A percentile compares a stretch with the other conserved stretches of the same genome.
Evolutionary conservation across 345 rosid species (phyloP).

Genomic region (Adansonia digitata): DNA sequence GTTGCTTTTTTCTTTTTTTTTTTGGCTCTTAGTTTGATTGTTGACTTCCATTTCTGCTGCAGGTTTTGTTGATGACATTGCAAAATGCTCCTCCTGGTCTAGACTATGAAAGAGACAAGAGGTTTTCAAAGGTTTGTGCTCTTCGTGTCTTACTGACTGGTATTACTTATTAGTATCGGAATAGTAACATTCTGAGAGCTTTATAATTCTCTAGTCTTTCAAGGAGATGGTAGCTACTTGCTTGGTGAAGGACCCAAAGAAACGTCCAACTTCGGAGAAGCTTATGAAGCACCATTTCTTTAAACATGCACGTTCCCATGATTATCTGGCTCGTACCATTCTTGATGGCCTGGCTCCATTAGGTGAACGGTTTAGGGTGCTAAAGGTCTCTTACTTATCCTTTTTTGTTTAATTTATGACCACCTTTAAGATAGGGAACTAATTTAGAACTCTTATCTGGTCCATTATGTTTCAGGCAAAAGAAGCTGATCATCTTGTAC

Average conservation of each 20-base stretch:
- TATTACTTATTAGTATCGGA: conserved; percentile 14
- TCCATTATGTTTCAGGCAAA: conserved; percentile 47
- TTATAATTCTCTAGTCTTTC: conserved; percentile 59
- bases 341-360: conserved; percentile 74
- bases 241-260: conserved; percentile 98
- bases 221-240: conserved; percentile 94
- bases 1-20: neutral
- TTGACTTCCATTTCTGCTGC: conserved; percentile 17
- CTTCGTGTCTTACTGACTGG: conserved; percentile 9
- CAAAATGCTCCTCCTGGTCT: conserved; percentile 99
- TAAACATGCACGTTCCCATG: conserved; percentile 72
- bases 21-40: conserved; percentile 14
- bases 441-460: conserved; percentile 20
- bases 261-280: conserved; percentile 92
- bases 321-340: conserved; percentile 58
- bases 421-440: conserved; percentile 5
- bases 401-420: conserved; percentile 6
- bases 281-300: conserved; percentile 87
- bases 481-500: conserved; percentile 90
- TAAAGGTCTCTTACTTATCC: conserved; percentile 65
- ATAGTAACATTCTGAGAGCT: conserved; percentile 25
- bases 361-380: conserved; percentile 80
- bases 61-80: conserved; percentile 98
- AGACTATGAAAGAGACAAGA: conserved; percentile 94
- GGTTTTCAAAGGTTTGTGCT: conserved; percentile 80